Evolutionary conservation across 495 filamentous ascomycete genomes (phyloP), one percentile per base, ranked within the genome.

Genomic region (Immersiella caudata): DNA sequence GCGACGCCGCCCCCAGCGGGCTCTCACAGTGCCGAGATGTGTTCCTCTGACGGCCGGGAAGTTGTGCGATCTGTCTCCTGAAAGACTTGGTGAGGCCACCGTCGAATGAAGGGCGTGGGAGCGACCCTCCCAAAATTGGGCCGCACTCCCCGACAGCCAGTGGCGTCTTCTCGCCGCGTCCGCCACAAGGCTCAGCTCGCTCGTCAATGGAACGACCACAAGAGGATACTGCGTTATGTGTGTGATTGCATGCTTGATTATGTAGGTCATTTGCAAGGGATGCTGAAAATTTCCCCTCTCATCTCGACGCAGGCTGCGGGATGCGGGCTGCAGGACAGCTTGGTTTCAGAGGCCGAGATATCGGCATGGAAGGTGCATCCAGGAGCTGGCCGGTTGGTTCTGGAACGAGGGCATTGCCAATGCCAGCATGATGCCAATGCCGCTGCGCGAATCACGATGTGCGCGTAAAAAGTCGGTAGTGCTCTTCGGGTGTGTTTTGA

Each of bases 281-380:
- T 9, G 21, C n/a, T 51, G 52, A n/a, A 52, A 40, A 56, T 49
- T 59, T 59, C 59, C 22, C 59, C 49, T 51, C 21, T 16, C 24
- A n/a, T n/a, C 21, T 46, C 16, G 6, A 29, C n/a, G 24, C 11
- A 9, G 22, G 51, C 61, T 63, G 64, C 64, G 51, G 18, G 52
- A 64, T 70, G 65, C 65, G 51, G 18, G 52, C 68, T 70, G 65
- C 65, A 70, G 68, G 54, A 60, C 18, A 67, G 52, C 64, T 26
- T 40, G 62, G 64, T 67, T 64, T 67, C 68, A 70, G 68, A 58
- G 35, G 54, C 26, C 26, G n/a, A 35, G 49, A 27, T 49, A 25
- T 65, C 56, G 60, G 60, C 12, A 64, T 64, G 16, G 52, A 25
- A 60, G 24, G 36, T 22, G 26, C 27, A 60, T 65, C 22, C 26